These are phyloP conservation scores for Beauveria pseudobassiana DNA, from an alignment of 2,329 filamentous ascomycete species.

Conservation along the genomic window DNA sequence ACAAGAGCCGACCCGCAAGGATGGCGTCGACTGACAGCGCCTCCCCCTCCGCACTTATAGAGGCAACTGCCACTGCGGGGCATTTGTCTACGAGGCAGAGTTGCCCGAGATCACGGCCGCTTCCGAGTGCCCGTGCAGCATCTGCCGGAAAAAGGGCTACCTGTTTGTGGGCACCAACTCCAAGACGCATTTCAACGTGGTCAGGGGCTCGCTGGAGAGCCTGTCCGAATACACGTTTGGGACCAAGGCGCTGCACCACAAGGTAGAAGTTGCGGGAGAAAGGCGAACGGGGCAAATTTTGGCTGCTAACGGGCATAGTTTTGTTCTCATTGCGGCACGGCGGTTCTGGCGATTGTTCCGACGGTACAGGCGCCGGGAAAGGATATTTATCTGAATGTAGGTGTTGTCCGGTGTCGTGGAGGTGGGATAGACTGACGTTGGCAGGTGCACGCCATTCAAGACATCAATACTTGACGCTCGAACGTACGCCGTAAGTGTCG, in stretches of 20 bases:
- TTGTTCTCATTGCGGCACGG: slow-evolving; percentile 42
- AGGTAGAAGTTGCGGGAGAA: slow-evolving; percentile 23
- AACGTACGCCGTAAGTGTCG: slow-evolving; percentile 27
- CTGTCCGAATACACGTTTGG: slow-evolving; percentile 40
- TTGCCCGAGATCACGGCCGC: slow-evolving; percentile 51
- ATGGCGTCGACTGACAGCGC: neutral
- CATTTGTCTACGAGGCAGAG: slow-evolving; percentile 42
- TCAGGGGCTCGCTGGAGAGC: slow-evolving; percentile 36
- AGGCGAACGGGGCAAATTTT: neutral
- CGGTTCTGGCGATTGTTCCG: slow-evolving; percentile 26
- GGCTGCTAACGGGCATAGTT: slow-evolving; percentile 31
- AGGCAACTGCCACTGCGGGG: slow-evolving; percentile 51
- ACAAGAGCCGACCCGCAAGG: too few species aligned
- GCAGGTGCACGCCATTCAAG: slow-evolving; percentile 37
- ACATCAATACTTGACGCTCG: slow-evolving; percentile 33
- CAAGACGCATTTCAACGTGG: slow-evolving; percentile 30
- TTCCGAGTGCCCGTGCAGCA: slow-evolving; percentile 58
- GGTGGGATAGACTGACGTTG: neutral
- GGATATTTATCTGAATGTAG: slow-evolving; percentile 35
- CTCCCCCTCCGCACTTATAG: slow-evolving; percentile 34
- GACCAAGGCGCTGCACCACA: slow-evolving; percentile 30
- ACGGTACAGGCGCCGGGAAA: slow-evolving; percentile 21
- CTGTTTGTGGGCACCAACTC: slow-evolving; percentile 28
- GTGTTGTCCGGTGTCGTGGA: slow-evolving; percentile 7
- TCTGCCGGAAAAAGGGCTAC: slow-evolving; percentile 47